These are phyloP conservation scores for Fusarium illudens DNA, from an alignment of 2,329 filamentous ascomycete species.

Conservation along the genomic window DNA sequence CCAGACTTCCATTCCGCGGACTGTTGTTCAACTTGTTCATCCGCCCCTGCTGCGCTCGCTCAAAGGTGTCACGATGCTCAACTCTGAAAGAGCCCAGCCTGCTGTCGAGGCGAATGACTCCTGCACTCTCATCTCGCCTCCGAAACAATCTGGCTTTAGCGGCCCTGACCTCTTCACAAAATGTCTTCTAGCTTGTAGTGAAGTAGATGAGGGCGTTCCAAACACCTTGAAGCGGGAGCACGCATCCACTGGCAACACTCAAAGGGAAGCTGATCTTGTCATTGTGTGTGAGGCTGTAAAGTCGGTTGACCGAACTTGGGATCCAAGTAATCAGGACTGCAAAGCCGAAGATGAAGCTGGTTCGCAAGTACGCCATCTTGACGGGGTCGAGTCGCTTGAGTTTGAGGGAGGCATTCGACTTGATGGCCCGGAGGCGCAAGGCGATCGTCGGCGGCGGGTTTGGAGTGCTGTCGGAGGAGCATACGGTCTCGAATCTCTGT, in stretches of 20 bases:
- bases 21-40: neutral
- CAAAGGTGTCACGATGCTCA: slow-evolving; percentile 37
- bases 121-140: slow-evolving; percentile 7
- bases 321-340: slow-evolving; percentile 69
- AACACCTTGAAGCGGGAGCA: slow-evolving; percentile 79
- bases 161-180: slow-evolving; percentile 40
- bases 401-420: slow-evolving; percentile 44
- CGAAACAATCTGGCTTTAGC: slow-evolving; percentile 21
- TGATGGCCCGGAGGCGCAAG: slow-evolving; percentile 36
- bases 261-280: slow-evolving; percentile 66
- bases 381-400: slow-evolving; percentile 58
- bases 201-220: slow-evolving; percentile 84
- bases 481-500: slow-evolving; percentile 44
- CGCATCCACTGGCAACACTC: slow-evolving; percentile 73
- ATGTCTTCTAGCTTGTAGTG: slow-evolving; percentile 64
- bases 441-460: slow-evolving; percentile 23
- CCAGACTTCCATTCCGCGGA: neutral
- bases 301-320: slow-evolving; percentile 74
- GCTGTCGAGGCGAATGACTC: slow-evolving; percentile 41
- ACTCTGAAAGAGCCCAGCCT: slow-evolving; percentile 33
- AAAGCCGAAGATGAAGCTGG: slow-evolving; percentile 68
- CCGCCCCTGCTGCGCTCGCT: slow-evolving; percentile 19
- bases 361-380: slow-evolving; percentile 67
- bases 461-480: slow-evolving; percentile 39
- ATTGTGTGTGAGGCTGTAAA: slow-evolving; percentile 69